Evolutionary conservation across 2,329 filamentous ascomycete species (phyloP).

Genomic region (Aschersonia sp.): DNA sequence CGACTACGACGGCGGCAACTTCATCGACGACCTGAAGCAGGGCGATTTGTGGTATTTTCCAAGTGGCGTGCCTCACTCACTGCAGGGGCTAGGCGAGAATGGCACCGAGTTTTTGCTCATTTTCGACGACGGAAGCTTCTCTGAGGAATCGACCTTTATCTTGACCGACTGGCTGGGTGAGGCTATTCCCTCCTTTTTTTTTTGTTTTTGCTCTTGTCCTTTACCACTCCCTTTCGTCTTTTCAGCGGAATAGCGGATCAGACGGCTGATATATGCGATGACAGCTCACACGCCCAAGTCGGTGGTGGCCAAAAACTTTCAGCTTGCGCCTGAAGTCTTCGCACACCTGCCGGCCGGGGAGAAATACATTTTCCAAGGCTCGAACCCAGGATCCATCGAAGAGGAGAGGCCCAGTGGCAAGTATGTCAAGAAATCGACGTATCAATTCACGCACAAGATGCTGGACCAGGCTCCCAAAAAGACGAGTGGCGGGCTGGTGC

Average conservation of each 20-base stretch:
- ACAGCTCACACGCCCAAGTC: slow-evolving; percentile 55
- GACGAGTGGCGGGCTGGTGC: slow-evolving; percentile 54
- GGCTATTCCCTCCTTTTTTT: slow-evolving; percentile 7
- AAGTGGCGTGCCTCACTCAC: slow-evolving; percentile 60
- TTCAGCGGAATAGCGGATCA: too few species aligned
- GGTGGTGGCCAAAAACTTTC: slow-evolving; percentile 62
- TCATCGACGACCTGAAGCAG: slow-evolving; percentile 61
- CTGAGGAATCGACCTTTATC: slow-evolving; percentile 54
- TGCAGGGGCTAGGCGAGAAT: slow-evolving; percentile 55
- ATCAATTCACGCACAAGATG: slow-evolving; percentile 58
- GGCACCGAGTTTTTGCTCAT: slow-evolving; percentile 36
- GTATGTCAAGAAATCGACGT: slow-evolving; percentile 49
- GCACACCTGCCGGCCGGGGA: slow-evolving; percentile 49
- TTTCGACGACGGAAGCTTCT: slow-evolving; percentile 35
- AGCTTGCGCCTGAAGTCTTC: slow-evolving; percentile 56
- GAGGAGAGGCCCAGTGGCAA: slow-evolving; percentile 48
- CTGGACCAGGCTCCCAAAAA: slow-evolving; percentile 52
- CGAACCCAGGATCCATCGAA: slow-evolving; percentile 46
- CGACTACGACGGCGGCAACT: slow-evolving; percentile 61
- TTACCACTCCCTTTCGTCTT: too few species aligned
- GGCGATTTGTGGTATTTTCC: slow-evolving; percentile 77
- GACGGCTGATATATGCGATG: neutral
- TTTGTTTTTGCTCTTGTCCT: neutral
- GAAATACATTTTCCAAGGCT: slow-evolving; percentile 68
- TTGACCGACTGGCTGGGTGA: slow-evolving; percentile 57